A percentile compares a stretch with the other conserved stretches of the same genome.
phyloP scores from a whole-genome alignment of 129 eudicot genomes.

The Helianthus annuus region HanXRQr2.0-SUNRISE NC_035440.2:83644395-83644894 shows the following conservation, averaged over 20 bases:
- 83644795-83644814: conserved; percentile 54
- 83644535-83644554: conserved; percentile 14
- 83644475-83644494: conserved; percentile 11
- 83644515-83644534: conserved; percentile 11
- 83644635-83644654: conserved; percentile 12
- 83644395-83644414: conserved; percentile 20
- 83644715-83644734: conserved; percentile 77
- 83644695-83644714: conserved; percentile 65
- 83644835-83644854: not conserved
- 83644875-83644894: conserved; percentile 79
- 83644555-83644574: conserved; percentile 17
- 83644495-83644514: conserved; percentile 3
- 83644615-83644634: not conserved
- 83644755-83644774: conserved; percentile 54
- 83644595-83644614: not conserved
- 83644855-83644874: conserved; percentile 70
- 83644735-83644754: conserved; percentile 66
- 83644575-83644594: not conserved
- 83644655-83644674: conserved; percentile 19
- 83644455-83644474: not conserved
- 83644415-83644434: not conserved
- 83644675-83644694: not conserved
- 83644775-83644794: conserved; percentile 58
- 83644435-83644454: too few species aligned
- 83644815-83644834: not conserved